Percentiles rank a stretch among this genome's conserved stretches.
phyloP scores from a whole-genome alignment of 495 filamentous ascomycete species.

The Xylaria intraflava region DNA sequence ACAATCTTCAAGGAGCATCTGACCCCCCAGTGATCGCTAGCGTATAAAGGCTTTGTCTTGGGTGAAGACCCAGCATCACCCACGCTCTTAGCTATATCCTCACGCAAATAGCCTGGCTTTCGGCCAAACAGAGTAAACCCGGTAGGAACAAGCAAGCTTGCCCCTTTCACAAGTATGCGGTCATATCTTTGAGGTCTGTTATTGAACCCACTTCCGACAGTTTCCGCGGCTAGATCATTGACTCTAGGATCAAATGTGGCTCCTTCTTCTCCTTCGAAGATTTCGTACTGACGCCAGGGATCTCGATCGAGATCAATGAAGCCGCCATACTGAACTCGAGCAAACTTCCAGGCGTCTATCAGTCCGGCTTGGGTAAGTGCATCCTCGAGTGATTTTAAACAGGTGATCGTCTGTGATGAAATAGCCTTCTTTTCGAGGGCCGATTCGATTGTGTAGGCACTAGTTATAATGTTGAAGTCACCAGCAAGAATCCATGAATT shows the following conservation, averaged over 20 bases:
- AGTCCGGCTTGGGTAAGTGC: constrained; percentile 29
- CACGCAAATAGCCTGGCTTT: not conserved
- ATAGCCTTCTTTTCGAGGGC: constrained; percentile 42
- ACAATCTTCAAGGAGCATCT: constrained; percentile 33
- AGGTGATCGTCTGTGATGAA: constrained; percentile 27
- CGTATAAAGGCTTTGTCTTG: constrained; percentile 23
- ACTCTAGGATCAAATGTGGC: constrained; percentile 49
- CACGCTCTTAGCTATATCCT: constrained; percentile 14
- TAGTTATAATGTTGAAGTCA: constrained; percentile 53
- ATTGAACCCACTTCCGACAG: constrained; percentile 30
- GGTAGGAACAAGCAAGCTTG: constrained; percentile 27
- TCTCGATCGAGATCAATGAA: constrained; percentile 17
- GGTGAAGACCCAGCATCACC: not conserved
- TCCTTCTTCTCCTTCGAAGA: constrained; percentile 47
- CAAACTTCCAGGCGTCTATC: constrained; percentile 37
- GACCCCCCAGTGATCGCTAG: constrained; percentile 54
- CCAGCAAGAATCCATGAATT: constrained; percentile 49
- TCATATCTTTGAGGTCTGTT: constrained; percentile 54
- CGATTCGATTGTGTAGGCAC: constrained; percentile 40
- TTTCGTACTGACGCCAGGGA: constrained; percentile 7
- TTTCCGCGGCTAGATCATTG: constrained; percentile 45
- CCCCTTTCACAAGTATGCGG: constrained; percentile 43
- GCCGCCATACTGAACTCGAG: constrained; percentile 27
- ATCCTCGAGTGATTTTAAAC: constrained; percentile 29
- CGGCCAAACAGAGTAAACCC: constrained; percentile 46